Conservation (phyloP, 75 land plant species). For the Pinus albicaulis region DNA sequence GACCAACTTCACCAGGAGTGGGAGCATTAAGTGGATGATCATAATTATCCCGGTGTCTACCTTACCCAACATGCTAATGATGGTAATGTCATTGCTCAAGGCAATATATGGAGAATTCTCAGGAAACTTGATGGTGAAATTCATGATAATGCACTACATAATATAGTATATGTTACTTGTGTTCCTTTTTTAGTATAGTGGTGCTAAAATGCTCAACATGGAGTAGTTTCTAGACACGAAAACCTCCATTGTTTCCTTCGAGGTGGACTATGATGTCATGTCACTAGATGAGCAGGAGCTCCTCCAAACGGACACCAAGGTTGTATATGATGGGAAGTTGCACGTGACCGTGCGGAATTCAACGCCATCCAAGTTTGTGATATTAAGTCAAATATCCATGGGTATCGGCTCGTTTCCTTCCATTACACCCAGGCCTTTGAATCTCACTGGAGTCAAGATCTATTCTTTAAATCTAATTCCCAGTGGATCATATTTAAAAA, state of each 20-base stretch:
- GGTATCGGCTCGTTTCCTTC: slow-evolving; percentile 28
- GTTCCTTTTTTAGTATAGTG: slow-evolving; percentile 78
- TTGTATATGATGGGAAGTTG: slow-evolving; percentile 88
- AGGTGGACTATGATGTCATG: slow-evolving; percentile 85
- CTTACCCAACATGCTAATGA: slow-evolving; percentile 88
- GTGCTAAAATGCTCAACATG: slow-evolving; percentile 65
- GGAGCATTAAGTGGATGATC: slow-evolving; percentile 81
- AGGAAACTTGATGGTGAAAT: slow-evolving; percentile 76
- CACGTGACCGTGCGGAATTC: slow-evolving; percentile 82
- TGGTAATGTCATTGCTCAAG: slow-evolving; percentile 85
- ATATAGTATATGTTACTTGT: slow-evolving; percentile 91
- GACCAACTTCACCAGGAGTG: slow-evolving; percentile 43
- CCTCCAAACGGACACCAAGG: slow-evolving; percentile 72
- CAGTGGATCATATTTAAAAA: slow-evolving; percentile 84
- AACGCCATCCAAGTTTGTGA: slow-evolving; percentile 31
- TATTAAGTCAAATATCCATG: slow-evolving; percentile 35
- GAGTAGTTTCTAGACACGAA: slow-evolving; percentile 90
- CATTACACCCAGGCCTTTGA: slow-evolving; percentile 77
- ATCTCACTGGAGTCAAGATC: slow-evolving; percentile 90
- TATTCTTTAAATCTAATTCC: slow-evolving; percentile 89
- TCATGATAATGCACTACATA: slow-evolving; percentile 84
- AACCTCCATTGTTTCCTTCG: slow-evolving; percentile 75
- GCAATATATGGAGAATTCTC: slow-evolving; percentile 77
- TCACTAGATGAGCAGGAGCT: slow-evolving; percentile 82
- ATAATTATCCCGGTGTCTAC: slow-evolving; percentile 77